These are phyloP conservation scores for Jasminum sambac DNA, from an alignment of 257 asterid species.

Conservation along the genomic window DNA sequence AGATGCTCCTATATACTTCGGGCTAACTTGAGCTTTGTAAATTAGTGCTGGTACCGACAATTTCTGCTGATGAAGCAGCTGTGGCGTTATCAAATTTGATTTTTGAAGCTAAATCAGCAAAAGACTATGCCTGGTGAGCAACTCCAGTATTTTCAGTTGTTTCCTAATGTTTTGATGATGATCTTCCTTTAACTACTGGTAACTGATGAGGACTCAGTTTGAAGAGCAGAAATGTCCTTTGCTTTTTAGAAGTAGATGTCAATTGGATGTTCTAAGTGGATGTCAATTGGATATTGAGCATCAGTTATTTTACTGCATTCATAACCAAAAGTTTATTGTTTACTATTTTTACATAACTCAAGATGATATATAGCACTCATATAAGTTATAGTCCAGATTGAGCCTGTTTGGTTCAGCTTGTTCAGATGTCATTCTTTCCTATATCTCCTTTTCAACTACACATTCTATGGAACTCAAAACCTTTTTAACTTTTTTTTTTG, in stretches of 20 bases:
- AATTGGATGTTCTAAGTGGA: background rate
- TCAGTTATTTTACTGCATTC: background rate
- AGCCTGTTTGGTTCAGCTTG: too few relatives aligned
- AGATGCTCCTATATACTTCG: background rate
- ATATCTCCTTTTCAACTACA: too few relatives aligned
- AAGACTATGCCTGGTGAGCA: slow-evolving; percentile 89
- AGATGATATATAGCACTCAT: background rate
- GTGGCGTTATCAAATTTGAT: slow-evolving; percentile 58
- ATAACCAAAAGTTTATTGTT: background rate
- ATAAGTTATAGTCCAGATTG: too few relatives aligned
- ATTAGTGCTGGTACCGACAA: slow-evolving; percentile 37
- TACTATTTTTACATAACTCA: background rate
- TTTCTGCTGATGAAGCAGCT: slow-evolving; percentile 63
- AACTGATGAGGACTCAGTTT: slow-evolving; percentile 8
- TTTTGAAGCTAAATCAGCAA: slow-evolving; percentile 86
- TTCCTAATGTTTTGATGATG: background rate
- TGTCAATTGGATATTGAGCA: background rate
- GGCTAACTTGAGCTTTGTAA: slow-evolving; percentile 15
- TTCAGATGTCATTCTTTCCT: too few relatives aligned
- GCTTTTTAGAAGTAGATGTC: background rate
- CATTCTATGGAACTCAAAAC: too few relatives aligned
- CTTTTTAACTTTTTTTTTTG: too few relatives aligned
- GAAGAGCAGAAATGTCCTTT: background rate
- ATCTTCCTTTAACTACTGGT: background rate
- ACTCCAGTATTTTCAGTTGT: slow-evolving; percentile 11